Evolutionary conservation across 2,329 filamentous ascomycete genomes (phyloP).

Genomic region (Penicillium thymicola): DNA sequence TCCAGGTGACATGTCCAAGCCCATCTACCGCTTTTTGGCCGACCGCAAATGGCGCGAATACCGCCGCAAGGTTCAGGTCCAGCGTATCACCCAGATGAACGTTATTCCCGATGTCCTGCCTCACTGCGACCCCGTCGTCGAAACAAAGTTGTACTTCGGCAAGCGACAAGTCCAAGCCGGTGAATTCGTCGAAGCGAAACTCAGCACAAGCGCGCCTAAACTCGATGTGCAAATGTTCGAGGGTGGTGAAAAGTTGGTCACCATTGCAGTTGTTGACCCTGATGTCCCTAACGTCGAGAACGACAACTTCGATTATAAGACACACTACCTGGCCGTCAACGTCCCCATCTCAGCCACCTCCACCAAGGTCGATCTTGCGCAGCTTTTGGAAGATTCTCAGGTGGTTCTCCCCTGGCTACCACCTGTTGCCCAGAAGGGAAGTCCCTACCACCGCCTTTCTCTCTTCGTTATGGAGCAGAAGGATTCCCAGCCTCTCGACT

Average conservation of each 20-base stretch:
- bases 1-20: constrained; percentile 88
- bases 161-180: constrained; percentile 69
- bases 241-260: constrained; percentile 74
- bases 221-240: constrained; percentile 84
- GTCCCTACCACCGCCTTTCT: constrained; percentile 83
- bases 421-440: constrained; percentile 82
- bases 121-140: constrained; percentile 70
- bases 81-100: constrained; percentile 82
- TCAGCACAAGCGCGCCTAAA: constrained; percentile 70
- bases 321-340: constrained; percentile 81
- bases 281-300: constrained; percentile 78
- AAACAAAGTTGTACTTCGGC: constrained; percentile 79
- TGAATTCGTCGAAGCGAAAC: constrained; percentile 68
- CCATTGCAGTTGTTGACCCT: constrained; percentile 79
- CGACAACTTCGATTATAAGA: constrained; percentile 75
- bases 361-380: constrained; percentile 63
- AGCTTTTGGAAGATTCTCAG: constrained; percentile 59
- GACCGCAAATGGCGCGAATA: constrained; percentile 84
- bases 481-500: constrained; percentile 58
- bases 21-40: constrained; percentile 88
- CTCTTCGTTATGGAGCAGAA: constrained; percentile 81
- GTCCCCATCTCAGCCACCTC: constrained; percentile 61
- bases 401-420: constrained; percentile 78
- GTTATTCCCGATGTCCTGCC: constrained; percentile 86
- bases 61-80: constrained; percentile 72